Evolutionary conservation across 805 yeast genomes (phyloP).

Genomic region (Hanseniaspora meyeri): DNA sequence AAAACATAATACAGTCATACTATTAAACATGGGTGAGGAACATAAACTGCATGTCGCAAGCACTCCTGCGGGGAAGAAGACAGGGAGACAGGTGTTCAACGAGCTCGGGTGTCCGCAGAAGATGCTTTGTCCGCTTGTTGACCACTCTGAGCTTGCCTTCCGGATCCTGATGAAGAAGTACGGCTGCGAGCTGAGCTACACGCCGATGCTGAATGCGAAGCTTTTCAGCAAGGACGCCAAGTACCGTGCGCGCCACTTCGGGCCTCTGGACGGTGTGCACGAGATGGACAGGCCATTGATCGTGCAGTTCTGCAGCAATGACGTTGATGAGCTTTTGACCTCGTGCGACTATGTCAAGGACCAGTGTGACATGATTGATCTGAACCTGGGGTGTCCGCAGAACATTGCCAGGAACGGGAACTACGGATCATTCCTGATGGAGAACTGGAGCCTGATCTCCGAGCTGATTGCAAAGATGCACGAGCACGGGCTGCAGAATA

Average conservation of each 20-base stretch:
- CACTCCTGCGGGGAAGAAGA: not conserved
- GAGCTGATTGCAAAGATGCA: slow-evolving; percentile 62
- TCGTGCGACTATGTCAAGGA: slow-evolving; percentile 78
- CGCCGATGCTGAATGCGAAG: slow-evolving; percentile 94
- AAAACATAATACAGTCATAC: too few relatives aligned
- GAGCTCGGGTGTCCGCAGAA: slow-evolving; percentile 63
- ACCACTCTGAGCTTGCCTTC: slow-evolving; percentile 94
- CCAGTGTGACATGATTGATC: slow-evolving; percentile 88
- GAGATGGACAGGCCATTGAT: slow-evolving; percentile 61
- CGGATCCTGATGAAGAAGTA: slow-evolving; percentile 69
- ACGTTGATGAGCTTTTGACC: slow-evolving; percentile 64
- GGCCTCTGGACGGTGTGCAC: slow-evolving; percentile 60
- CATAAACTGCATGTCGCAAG: not conserved
- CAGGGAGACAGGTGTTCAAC: slow-evolving; percentile 61
- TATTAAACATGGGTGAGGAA: not conserved
- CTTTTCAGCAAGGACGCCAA: slow-evolving; percentile 74
- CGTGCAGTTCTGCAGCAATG: slow-evolving; percentile 94
- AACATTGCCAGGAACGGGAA: slow-evolving; percentile 92
- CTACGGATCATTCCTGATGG: slow-evolving; percentile 93
- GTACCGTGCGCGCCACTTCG: slow-evolving; percentile 65
- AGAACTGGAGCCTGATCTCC: slow-evolving; percentile 80
- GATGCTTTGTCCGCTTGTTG: slow-evolving; percentile 98
- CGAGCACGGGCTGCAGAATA: slow-evolving; percentile 28
- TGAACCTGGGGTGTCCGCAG: slow-evolving; percentile 95
- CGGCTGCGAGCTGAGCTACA: slow-evolving; percentile 88